Percentiles rank a stretch among this genome's conserved stretches.
These are phyloP conservation scores for Brassica nigra DNA, from an alignment of 345 rosid species.

Conservation along the genomic window DNA sequence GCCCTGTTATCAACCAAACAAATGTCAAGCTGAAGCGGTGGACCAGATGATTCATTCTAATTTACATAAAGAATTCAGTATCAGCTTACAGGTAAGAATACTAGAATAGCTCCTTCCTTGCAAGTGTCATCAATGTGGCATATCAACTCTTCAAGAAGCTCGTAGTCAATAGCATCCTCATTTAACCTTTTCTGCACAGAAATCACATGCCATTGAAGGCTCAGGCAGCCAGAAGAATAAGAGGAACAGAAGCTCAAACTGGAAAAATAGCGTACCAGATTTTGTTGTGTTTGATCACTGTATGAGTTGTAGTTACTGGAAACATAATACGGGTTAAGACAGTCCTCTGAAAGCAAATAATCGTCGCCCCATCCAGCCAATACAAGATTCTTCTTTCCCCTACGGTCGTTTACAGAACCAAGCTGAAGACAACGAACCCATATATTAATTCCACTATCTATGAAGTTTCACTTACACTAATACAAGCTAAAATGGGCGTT, in stretches of 20 bases:
- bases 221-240: constrained; percentile 20
- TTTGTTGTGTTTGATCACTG: constrained; percentile 66
- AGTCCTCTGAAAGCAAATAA: constrained; percentile 71
- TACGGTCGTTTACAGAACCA: constrained; percentile 66
- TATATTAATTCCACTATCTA: constrained; percentile 8
- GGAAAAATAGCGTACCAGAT: constrained; percentile 59
- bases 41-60: constrained; percentile 5
- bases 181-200: constrained; percentile 72
- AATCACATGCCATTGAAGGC: constrained; percentile 4
- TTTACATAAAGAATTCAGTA: not conserved
- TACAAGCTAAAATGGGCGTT: constrained; percentile 13
- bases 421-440: constrained; percentile 49
- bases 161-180: constrained; percentile 83
- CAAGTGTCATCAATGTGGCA: constrained; percentile 82
- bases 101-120: constrained; percentile 75
- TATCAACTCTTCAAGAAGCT: constrained; percentile 88
- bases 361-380: constrained; percentile 92
- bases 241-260: constrained; percentile 21
- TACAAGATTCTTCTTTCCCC: constrained; percentile 94
- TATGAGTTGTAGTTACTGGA: constrained; percentile 62
- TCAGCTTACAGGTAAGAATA: constrained; percentile 80
- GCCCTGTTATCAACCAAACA: constrained; percentile 54
- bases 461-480: constrained; percentile 1
- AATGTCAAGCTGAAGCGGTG: constrained; percentile 17
- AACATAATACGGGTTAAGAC: constrained; percentile 64